phyloP scores from a whole-genome alignment of 2,329 filamentous ascomycete genomes.

The Penicillium italicum region DNA sequence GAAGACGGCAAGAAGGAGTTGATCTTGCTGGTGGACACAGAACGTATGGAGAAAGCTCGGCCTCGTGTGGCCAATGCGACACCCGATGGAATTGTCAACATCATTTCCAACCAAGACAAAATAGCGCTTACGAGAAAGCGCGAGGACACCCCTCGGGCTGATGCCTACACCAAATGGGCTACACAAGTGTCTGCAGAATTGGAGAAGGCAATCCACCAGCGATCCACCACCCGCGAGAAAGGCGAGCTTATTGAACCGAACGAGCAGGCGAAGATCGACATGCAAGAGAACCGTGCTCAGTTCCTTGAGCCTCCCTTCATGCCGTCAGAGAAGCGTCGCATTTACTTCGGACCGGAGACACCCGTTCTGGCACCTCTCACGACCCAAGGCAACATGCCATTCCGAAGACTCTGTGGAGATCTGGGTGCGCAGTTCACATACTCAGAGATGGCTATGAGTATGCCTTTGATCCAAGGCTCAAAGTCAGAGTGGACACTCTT shows the following conservation, averaged over 20 bases:
- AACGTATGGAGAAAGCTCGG: conserved; percentile 43
- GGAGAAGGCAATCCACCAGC: conserved; percentile 50
- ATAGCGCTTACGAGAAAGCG: conserved; percentile 71
- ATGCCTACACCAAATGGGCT: conserved; percentile 74
- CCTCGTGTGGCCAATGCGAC: conserved; percentile 30
- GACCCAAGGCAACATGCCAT: conserved; percentile 94
- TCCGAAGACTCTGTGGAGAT: conserved; percentile 82
- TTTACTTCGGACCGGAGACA: conserved; percentile 94
- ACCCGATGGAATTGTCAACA: conserved; percentile 68
- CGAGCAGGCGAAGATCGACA: conserved; percentile 5
- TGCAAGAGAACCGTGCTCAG: conserved; percentile 68
- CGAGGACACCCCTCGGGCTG: conserved; percentile 66
- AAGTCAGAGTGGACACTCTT: conserved; percentile 93
- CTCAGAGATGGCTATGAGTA: conserved; percentile 95
- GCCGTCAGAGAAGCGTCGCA: conserved; percentile 85
- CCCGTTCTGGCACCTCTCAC: conserved; percentile 91
- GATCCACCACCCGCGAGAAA: conserved; percentile 23
- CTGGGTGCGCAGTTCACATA: conserved; percentile 91
- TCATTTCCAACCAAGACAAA: conserved; percentile 67
- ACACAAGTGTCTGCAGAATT: conserved; percentile 57
- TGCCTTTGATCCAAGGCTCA: conserved; percentile 83
- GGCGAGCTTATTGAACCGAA: conserved; percentile 2
- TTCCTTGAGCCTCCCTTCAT: conserved; percentile 84
- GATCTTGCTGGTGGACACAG: conserved; percentile 60
- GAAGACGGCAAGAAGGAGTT: conserved; percentile 82